Percentiles rank a stretch among this genome's conserved stretches.
These are phyloP conservation scores for Agrostemma githago DNA, from an alignment of 148 eudicot genomes.

Conservation along the genomic window DNA sequence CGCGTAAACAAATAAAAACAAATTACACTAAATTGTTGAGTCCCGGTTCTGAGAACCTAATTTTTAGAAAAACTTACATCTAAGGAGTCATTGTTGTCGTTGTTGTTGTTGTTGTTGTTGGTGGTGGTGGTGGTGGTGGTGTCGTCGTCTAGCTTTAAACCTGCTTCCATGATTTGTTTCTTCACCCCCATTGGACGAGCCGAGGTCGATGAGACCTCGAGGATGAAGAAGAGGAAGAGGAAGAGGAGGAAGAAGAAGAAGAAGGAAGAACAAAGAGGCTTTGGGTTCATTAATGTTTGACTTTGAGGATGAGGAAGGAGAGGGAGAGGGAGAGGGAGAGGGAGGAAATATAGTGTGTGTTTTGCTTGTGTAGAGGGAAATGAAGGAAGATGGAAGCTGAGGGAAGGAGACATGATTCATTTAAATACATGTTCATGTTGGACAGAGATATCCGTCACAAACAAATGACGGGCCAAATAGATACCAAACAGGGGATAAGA, in stretches of 20 bases:
- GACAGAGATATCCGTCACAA: too few relatives aligned
- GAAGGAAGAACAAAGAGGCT: conserved; percentile 9
- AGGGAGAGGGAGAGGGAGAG: conserved; percentile 11
- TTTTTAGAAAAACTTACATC: conserved; percentile 25
- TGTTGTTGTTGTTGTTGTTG: too few relatives aligned
- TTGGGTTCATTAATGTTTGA: conserved; percentile 29
- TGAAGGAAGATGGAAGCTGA: conserved; percentile 20
- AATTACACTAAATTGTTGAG: neutral
- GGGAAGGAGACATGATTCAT: conserved; percentile 25
- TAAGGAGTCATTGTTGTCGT: conserved; percentile 18
- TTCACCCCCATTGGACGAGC: conserved; percentile 24
- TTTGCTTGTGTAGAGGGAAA: conserved; percentile 12
- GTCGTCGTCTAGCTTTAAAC: conserved; percentile 16
- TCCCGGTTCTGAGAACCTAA: too few relatives aligned
- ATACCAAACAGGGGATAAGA: too few relatives aligned
- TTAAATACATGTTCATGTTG: conserved; percentile 23
- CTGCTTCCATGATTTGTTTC: conserved; percentile 22
- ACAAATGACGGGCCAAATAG: too few relatives aligned
- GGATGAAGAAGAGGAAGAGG: conserved; percentile 17
- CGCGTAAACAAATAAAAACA: neutral
- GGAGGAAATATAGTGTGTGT: neutral
- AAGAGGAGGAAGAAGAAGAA: conserved; percentile 24
- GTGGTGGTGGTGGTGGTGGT: neutral
- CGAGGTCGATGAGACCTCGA: conserved; percentile 15
- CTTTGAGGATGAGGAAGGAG: neutral